These are phyloP conservation scores for Metschnikowia arizonensis DNA, from an alignment of 805 yeast species.

Conservation along the genomic window DNA sequence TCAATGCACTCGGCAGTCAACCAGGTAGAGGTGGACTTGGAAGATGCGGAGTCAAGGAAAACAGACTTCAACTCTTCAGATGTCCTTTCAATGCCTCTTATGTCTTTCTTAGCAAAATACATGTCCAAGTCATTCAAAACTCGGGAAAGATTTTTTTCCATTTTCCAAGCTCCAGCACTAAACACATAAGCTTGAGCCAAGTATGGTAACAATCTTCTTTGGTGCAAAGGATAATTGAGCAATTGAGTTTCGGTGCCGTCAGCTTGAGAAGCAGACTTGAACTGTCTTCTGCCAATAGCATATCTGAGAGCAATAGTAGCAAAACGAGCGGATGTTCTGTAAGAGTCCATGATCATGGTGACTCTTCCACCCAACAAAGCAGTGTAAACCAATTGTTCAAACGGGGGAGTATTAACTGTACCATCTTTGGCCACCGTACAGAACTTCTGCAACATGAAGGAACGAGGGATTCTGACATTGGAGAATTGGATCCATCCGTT, in stretches of 20 bases:
- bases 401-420: slow-evolving; percentile 18
- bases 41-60: slow-evolving; percentile 20
- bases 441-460: slow-evolving; percentile 21
- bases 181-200: slow-evolving; percentile 22
- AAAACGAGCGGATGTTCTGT: slow-evolving; percentile 17
- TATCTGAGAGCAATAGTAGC: slow-evolving; percentile 20
- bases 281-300: slow-evolving; percentile 22
- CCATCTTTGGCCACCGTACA: slow-evolving; percentile 19
- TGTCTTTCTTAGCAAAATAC: slow-evolving; percentile 16
- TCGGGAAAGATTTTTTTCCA: slow-evolving; percentile 12
- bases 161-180: slow-evolving; percentile 18
- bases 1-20: slow-evolving; percentile 22
- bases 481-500: slow-evolving; percentile 25
- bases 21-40: slow-evolving; percentile 21
- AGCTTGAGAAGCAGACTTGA: slow-evolving; percentile 20
- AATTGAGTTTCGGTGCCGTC: slow-evolving; percentile 22
- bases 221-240: slow-evolving; percentile 23
- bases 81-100: slow-evolving; percentile 12
- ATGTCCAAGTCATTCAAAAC: slow-evolving; percentile 17
- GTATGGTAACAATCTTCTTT: slow-evolving; percentile 19
- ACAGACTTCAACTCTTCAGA: slow-evolving; percentile 17
- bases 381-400: slow-evolving; percentile 21
- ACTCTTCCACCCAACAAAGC: slow-evolving; percentile 22
- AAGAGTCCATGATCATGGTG: slow-evolving; percentile 22
- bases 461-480: slow-evolving; percentile 19